A percentile compares a stretch with the other conserved stretches of the same genome.
These are phyloP conservation scores for Elaeis oleifera DNA, from an alignment of 202 grass and related monocot species.

Conservation along the genomic window DNA sequence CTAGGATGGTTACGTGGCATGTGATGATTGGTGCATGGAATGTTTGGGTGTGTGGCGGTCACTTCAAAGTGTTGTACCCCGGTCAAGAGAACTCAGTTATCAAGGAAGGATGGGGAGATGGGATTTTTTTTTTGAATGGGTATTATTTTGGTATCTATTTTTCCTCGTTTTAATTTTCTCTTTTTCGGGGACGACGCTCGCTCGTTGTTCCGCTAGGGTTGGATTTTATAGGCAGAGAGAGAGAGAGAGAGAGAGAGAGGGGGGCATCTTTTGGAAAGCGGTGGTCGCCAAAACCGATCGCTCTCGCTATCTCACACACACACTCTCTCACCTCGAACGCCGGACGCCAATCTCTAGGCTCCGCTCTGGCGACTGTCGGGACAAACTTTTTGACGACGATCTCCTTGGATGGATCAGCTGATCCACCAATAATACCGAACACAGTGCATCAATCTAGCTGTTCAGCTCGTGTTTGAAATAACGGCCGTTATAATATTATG, in stretches of 20 bases:
- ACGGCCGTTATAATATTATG: background rate
- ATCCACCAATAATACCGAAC: conserved; percentile 19
- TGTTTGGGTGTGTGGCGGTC: too few relatives aligned
- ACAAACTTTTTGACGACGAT: conserved; percentile 69
- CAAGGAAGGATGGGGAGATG: too few relatives aligned
- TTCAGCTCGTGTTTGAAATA: conserved; percentile 3
- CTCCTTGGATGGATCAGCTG: conserved; percentile 49
- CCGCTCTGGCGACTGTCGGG: conserved; percentile 71
- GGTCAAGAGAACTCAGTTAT: too few relatives aligned
- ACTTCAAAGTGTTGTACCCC: too few relatives aligned
- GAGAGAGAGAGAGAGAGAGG: too few relatives aligned
- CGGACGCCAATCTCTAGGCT: conserved; percentile 77
- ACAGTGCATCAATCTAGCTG: background rate
- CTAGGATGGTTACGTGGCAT: too few relatives aligned
- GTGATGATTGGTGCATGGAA: too few relatives aligned
- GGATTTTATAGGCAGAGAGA: too few relatives aligned
- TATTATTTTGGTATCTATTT: too few relatives aligned
- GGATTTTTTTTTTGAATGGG: too few relatives aligned
- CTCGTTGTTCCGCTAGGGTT: conserved; percentile 4
- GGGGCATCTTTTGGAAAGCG: conserved; percentile 14
- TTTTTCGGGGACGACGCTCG: too few relatives aligned
- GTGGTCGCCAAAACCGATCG: conserved; percentile 1
- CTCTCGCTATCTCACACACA: conserved; percentile 4
- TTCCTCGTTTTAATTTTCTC: too few relatives aligned
- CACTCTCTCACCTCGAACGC: conserved; percentile 20